Base-by-base conservation (phyloP, 192 early-diverging fungal genomes). In the Umbelopsis ramanniana region DNA sequence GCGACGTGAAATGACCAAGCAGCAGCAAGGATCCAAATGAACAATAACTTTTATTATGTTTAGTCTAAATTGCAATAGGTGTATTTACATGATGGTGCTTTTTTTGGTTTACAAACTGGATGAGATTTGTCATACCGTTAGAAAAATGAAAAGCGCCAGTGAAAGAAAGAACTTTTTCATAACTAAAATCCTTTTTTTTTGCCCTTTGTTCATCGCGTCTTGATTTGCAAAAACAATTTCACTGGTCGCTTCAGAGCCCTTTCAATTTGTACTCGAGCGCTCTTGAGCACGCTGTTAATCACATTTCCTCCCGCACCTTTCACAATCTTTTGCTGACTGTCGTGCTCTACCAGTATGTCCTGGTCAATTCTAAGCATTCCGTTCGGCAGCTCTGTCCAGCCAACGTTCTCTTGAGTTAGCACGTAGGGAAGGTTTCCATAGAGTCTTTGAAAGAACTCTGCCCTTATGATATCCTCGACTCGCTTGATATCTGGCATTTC, bases 401-500 rank as follows among this genome's bases (percentile, higher is more conserved):
- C 83, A 8, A 82, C 72, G 63, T 89, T 89, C 26, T 83, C 82
- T 52, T 81, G 88, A 22, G 79, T 83, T 6, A 89, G 40, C 24
- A 75, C 72, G 52, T 89, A 89, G n/a, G 88, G 88, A 11, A 89
- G 60, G 74, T 85, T 78, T 38, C 74, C 75, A 68, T 84, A 80
- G 22, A 89, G 72, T 10, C 79, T 33, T 19, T 72, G 81, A 63
- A 82, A 89, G n/a, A 89, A 74, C 46, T 88, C 84, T 8, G 84
- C 83, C 17, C 88, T 82, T 53, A 89, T 85, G 46, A 87, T 71
- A 55, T 89, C 88, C 67, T 89, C 88, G 10, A 89, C 86, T 0
- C 76, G 78, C 21, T 80, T 81, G 23, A 88, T 54, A 52, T 84
- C 85, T 19, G 86, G 60, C 82, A 84, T 83, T 17, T 89, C 88